Evolutionary conservation across 306 rosid genomes (phyloP).

Genomic region (Prunus padus): DNA sequence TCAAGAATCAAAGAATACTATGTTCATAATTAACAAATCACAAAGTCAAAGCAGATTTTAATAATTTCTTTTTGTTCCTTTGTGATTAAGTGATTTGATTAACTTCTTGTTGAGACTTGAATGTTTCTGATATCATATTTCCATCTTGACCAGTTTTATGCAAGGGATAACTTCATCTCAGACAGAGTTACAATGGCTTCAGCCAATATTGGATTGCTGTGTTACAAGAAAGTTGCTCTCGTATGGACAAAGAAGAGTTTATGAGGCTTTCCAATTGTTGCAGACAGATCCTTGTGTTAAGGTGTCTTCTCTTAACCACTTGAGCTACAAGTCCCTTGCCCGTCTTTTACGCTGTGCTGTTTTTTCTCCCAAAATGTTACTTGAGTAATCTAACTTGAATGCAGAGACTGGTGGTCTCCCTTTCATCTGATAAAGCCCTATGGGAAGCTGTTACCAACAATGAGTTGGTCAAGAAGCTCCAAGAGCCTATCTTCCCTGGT

Average conservation of each 20-base stretch:
- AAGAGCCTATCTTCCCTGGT: conserved; percentile 49
- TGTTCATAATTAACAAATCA: no score
- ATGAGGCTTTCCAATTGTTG: conserved; percentile 49
- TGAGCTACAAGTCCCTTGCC: not conserved
- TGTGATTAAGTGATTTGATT: not conserved
- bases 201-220: conserved; percentile 32
- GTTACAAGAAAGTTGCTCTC: conserved; percentile 40
- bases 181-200: conserved; percentile 28
- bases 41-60: no score
- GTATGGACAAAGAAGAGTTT: conserved; percentile 40
- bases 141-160: conserved; percentile 39
- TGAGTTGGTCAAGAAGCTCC: conserved; percentile 42
- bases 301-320: conserved; percentile 28
- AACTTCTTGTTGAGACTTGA: not conserved
- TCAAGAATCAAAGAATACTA: no score
- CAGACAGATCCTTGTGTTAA: conserved; percentile 52
- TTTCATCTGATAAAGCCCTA: conserved; percentile 60
- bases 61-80: not conserved
- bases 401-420: conserved; percentile 66
- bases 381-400: conserved; percentile 17
- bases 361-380: not conserved
- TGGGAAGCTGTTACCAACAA: conserved; percentile 65
- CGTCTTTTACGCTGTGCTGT: not conserved
- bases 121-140: conserved; percentile 29
- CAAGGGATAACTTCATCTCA: conserved; percentile 37